Evolutionary conservation across 1,284 basidiomycete species (phyloP), one percentile per base, ranked within the genome.

Genomic region (Apiotrichum siamense): DNA sequence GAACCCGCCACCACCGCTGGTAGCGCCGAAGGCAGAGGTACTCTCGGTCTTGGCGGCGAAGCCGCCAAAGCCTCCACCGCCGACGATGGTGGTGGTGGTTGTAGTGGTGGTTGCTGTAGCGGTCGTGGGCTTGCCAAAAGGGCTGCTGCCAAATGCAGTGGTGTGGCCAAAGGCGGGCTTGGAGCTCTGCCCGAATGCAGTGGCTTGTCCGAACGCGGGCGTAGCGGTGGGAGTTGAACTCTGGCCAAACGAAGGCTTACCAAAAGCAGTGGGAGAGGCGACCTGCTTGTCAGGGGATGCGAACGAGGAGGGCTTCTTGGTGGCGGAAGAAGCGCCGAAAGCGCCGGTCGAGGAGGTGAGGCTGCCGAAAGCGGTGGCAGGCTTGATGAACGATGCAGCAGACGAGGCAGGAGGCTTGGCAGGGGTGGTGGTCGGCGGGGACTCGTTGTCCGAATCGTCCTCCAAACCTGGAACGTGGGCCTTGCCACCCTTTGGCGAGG

Each of bases 321-420:
- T 35, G 20, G 58, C 43, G 18, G 65, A 62, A 32, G 69, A 67
- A 1, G 54, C 55, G 11, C 65, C 66, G 43, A 64, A 60, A 15
- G 54, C 56, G 2, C 59, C 45, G 5, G 59, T 45, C 4, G 56
- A 42, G 3, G 63, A 46, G 1, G 55, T 50, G 27, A 43, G 41
- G 27, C 23, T 43, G 2, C 57, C 65, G 48, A 73, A 73, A 3
- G 66, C 69, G 0, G 64, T 67, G 4, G 68, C 67, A 18, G 70
- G 69, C 45, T 70, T 69, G 54, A 71, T 67, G 55, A 69, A 72
- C 1, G 65, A 58, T 0, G 61, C 52, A 4, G 60, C 21, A 0
- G 38, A 7, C 10, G 44, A 15, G n/a, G 23, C 12, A 17, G 38
- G 38, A 15, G 44, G 33, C n/a, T 23, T 43, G 9, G 57, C 29